Evolutionary conservation across 495 filamentous ascomycete species (phyloP).

Genomic region (Penicillium riverlandense): DNA sequence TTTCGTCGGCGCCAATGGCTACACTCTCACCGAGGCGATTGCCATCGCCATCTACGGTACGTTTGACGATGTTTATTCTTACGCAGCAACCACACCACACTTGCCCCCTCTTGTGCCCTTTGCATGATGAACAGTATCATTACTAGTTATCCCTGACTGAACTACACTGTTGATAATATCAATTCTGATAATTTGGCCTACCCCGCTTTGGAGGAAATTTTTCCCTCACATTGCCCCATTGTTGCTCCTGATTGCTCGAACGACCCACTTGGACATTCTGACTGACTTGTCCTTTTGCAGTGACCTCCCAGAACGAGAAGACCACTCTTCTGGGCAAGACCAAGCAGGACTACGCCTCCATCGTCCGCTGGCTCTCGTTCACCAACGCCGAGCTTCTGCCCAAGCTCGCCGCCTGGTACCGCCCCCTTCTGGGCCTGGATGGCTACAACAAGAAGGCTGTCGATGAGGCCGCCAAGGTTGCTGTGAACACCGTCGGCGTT

Average conservation of each 20-base stretch:
- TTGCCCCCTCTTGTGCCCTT: constrained; percentile 8
- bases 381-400: constrained; percentile 79
- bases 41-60: constrained; percentile 96
- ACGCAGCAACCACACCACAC: neutral
- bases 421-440: constrained; percentile 73
- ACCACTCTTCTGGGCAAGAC: constrained; percentile 97
- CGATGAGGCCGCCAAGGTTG: constrained; percentile 64
- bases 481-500: constrained; percentile 58
- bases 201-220: constrained; percentile 23
- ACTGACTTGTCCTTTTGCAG: constrained; percentile 43
- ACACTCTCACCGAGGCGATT: constrained; percentile 77
- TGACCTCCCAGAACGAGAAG: constrained; percentile 99
- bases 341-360: constrained; percentile 99
- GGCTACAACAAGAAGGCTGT: constrained; percentile 97
- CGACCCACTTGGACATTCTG: constrained; percentile 6
- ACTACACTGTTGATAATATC: constrained; percentile 70
- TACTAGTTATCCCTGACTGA: constrained; percentile 99
- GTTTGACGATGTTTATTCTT: constrained; percentile 31
- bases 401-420: constrained; percentile 74
- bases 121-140: constrained; percentile 69
- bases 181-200: constrained; percentile 50
- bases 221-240: constrained; percentile 12
- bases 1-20: constrained; percentile 91
- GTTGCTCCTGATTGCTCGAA: constrained; percentile 11
- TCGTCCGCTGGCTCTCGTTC: constrained; percentile 94